phyloP scores from a whole-genome alignment of 1,284 basidiomycete species.

The Cerrena zonata region DNA sequence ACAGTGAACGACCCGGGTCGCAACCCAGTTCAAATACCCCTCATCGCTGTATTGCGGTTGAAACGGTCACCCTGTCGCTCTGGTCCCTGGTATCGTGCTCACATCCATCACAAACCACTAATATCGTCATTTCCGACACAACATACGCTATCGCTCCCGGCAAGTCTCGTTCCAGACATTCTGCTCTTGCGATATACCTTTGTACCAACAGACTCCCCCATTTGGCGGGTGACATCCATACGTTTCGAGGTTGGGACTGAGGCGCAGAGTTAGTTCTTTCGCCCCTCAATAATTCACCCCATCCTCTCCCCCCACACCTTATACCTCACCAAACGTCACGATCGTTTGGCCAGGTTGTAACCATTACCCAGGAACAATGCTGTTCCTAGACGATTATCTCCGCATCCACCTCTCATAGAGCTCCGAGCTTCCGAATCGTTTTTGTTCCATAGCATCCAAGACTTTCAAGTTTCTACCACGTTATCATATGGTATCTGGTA shows the following conservation, averaged over 20 bases:
- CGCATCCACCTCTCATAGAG: neutral
- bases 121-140: neutral
- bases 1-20: slow-evolving; percentile 40
- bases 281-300: slow-evolving; percentile 1
- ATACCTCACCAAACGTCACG: neutral
- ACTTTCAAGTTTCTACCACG: neutral
- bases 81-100: slow-evolving; percentile 6
- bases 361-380: neutral
- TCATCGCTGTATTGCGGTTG: slow-evolving; percentile 3
- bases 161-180: neutral
- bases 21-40: slow-evolving; percentile 7
- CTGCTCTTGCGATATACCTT: slow-evolving; percentile 1
- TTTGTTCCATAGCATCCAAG: neutral
- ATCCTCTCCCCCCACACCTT: neutral
- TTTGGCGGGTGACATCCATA: neutral
- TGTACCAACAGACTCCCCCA: neutral
- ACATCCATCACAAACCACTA: neutral
- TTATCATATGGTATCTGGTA: neutral
- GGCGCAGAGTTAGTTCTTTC: neutral
- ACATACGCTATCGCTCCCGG: neutral
- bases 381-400: neutral
- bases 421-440: neutral
- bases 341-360: neutral
- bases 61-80: slow-evolving; percentile 6
- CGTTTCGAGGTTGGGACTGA: slow-evolving; percentile 1